Conservation (phyloP, 2,329 filamentous ascomycete genomes). For the Colletotrichum orbiculare region DNA sequence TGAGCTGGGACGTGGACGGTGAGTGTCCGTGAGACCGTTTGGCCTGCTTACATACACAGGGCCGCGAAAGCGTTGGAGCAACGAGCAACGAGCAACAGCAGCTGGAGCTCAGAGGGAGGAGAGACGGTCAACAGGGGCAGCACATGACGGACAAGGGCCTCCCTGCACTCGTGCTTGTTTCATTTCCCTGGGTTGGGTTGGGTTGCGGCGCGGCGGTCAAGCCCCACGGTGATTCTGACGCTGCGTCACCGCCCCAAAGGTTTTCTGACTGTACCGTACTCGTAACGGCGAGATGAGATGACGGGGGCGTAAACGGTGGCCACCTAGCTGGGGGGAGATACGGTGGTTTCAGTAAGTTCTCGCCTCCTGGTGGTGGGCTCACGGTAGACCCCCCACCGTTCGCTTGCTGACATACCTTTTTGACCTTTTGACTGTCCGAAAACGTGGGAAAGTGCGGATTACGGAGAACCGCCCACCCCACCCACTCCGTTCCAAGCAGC, state of each 20-base stretch:
- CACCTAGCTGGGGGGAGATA: neutral
- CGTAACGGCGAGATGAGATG: neutral
- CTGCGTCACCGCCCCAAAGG: constrained; percentile 36
- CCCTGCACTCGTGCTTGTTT: constrained; percentile 35
- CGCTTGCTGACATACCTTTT: neutral
- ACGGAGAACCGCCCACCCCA: constrained; percentile 3
- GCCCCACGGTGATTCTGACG: constrained; percentile 35
- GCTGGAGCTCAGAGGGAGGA: too few relatives aligned
- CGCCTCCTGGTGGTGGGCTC: neutral
- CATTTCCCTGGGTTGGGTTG: constrained; percentile 29
- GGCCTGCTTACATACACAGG: too few relatives aligned
- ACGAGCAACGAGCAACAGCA: too few relatives aligned
- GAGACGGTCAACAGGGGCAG: constrained; percentile 20
- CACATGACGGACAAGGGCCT: constrained; percentile 13
- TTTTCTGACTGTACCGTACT: too few relatives aligned
- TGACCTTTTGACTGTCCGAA: neutral
- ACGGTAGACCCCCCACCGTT: constrained; percentile 8
- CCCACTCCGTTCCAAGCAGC: neutral
- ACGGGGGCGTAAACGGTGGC: neutral
- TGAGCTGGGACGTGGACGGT: constrained; percentile 4
- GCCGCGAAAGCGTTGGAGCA: too few relatives aligned
- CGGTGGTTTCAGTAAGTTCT: neutral
- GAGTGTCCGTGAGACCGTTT: too few relatives aligned
- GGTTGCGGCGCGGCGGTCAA: constrained; percentile 32
- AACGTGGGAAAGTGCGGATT: constrained; percentile 15